These are phyloP conservation scores for Eimeria falciformis DNA, from an alignment of 169 alveolate genomes.

Conservation along the genomic window DNA sequence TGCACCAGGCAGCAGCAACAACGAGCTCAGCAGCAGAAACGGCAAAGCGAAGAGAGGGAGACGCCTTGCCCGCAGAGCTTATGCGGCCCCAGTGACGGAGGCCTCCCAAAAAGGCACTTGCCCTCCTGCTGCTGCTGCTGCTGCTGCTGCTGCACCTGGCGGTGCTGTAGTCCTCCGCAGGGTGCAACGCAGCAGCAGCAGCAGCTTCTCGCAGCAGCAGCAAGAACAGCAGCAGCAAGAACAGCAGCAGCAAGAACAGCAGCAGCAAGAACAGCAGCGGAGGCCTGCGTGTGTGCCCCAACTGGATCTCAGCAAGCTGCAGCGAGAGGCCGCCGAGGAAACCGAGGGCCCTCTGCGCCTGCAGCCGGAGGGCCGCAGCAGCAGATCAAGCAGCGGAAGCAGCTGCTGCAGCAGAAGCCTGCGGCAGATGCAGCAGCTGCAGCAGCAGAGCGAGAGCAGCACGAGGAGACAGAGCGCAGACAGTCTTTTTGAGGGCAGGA, in stretches of 20 bases:
- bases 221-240: neutral
- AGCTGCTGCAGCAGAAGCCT: neutral
- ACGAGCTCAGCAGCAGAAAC: neutral
- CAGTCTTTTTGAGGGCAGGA: neutral
- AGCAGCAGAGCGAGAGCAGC: conserved; percentile 6
- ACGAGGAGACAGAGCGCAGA: neutral
- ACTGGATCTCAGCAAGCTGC: neutral
- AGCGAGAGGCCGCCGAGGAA: neutral
- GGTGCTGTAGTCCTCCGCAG: neutral
- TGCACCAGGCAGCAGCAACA: neutral
- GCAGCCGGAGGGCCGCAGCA: no score
- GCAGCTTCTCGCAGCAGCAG: neutral
- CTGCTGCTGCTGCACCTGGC: neutral
- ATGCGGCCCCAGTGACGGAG: neutral
- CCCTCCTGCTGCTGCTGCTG: neutral
- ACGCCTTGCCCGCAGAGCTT: conserved; percentile 28
- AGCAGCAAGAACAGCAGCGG: neutral
- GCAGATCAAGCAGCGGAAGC: neutral
- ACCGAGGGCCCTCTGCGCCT: neutral
- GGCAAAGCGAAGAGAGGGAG: neutral
- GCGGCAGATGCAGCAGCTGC: conserved; percentile 20
- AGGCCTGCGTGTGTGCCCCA: conserved; percentile 5
- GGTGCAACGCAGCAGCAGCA: neutral
- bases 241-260: neutral
- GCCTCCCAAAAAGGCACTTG: neutral